Base-by-base conservation (phyloP, 2,329 filamentous ascomycete genomes). In the Aspergillus tamarii region DNA sequence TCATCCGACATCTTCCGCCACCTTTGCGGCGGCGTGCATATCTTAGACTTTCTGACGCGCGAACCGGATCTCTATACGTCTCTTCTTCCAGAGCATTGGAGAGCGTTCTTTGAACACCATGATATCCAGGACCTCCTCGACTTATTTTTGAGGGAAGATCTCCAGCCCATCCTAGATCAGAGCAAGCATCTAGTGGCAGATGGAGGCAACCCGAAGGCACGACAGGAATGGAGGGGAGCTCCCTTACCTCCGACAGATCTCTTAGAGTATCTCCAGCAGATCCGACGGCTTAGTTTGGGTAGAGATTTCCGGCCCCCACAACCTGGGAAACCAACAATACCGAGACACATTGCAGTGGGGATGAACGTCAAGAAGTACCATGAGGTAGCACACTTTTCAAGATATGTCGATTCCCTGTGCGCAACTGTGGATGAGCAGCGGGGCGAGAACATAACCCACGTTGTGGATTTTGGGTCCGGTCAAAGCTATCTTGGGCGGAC, bases 341-440 rank as follows among this genome's bases (percentile, higher is more conserved):
- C 92, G 2, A 85, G 88, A 56, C 86, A 90, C 69, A 87, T 97
- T 19, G 87, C 91, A 0, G 86, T 96, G 16, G 95, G 95, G 4
- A 99, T 99, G 95, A 96, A 93, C 66, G 87, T 91, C 21, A 99
- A 99, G 77, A 99, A 99, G 79, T 85, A 92, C 1, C 95, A 99
- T 73, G 95, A 99, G 80, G 95, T 98, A 36, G 87, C 89, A 64
- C 89, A 95, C 73, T 97, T 98, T 73, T 91, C 94, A n/a, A 86
- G 87, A 66, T 98, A 94, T 72, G 87, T 98, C 59, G 86, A 92
- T 60, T 84, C 86, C 32, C 84, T 97, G 28, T 84, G 86, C 3
- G 74, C 81, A 2, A 80, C 86, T 1, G 85, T 89, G 48, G 81
- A 83, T 0, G 78, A 83, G 55, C 79, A 84, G 16, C 74, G 76